Evolutionary conservation across 192 early-diverging fungal genomes (phyloP).

Genomic region (Coemansia sp.): DNA sequence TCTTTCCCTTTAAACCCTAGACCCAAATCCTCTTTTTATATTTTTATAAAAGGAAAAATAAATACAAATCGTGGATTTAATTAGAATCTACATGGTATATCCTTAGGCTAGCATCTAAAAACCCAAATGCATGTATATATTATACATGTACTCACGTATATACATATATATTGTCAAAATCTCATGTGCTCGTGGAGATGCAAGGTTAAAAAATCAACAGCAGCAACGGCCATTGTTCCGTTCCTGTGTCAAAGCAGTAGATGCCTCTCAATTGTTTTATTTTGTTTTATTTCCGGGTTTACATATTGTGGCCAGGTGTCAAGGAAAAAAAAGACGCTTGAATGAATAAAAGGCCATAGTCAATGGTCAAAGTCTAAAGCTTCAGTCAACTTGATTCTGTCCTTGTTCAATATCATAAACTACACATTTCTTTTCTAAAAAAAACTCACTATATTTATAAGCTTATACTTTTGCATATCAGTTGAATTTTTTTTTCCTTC

Average conservation of each 20-base stretch:
- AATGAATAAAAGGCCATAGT: background rate
- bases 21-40: background rate
- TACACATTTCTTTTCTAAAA: too few species aligned
- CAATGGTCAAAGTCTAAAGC: too few species aligned
- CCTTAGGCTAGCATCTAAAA: too few species aligned
- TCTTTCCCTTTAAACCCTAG: background rate
- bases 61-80: too few species aligned
- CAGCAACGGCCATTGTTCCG: background rate
- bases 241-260: background rate
- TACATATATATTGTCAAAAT: background rate
- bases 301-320: background rate
- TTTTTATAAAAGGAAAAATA: too few species aligned
- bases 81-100: too few species aligned
- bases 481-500: background rate
- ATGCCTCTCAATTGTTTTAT: background rate
- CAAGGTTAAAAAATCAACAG: background rate
- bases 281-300: background rate
- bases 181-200: background rate
- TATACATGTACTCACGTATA: background rate
- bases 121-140: background rate
- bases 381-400: too few species aligned
- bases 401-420: too few species aligned
- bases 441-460: background rate
- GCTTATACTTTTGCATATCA: background rate
- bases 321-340: background rate